Evolutionary conservation across 176 grass and related monocot species (phyloP).

Genomic region (Carex parvula): DNA sequence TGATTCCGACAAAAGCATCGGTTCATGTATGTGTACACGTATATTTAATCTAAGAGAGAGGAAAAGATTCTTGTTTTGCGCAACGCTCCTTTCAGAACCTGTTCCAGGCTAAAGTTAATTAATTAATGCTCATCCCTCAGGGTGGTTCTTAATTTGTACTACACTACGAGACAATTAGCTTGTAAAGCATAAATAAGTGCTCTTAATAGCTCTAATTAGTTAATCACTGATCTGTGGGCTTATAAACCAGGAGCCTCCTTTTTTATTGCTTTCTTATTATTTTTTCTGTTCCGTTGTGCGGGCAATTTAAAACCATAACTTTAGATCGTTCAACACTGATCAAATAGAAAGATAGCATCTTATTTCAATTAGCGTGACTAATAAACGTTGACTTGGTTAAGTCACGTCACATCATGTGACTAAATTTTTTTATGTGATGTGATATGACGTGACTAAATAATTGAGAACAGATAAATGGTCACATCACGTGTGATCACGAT

Average conservation of each 20-base stretch:
- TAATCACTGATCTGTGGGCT: conserved; percentile 21
- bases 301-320: too few species aligned
- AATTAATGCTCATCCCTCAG: conserved; percentile 1
- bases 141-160: background rate
- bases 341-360: too few species aligned
- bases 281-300: background rate
- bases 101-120: background rate
- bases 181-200: conserved; percentile 12
- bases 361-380: too few species aligned
- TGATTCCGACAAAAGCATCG: conserved; percentile 27
- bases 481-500: too few species aligned
- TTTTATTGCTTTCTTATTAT: background rate
- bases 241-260: conserved; percentile 9
- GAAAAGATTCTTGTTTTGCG: background rate
- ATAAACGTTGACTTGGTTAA: too few species aligned
- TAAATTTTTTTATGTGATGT: too few species aligned
- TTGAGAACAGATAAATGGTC: too few species aligned
- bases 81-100: background rate
- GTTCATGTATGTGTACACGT: background rate
- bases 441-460: too few species aligned
- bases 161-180: background rate
- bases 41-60: conserved; percentile 12
- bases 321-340: too few species aligned
- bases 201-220: background rate
- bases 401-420: too few species aligned